Evolutionary conservation across 148 eudicot genomes (phyloP).

Genomic region (Persicaria tinctoria): DNA sequence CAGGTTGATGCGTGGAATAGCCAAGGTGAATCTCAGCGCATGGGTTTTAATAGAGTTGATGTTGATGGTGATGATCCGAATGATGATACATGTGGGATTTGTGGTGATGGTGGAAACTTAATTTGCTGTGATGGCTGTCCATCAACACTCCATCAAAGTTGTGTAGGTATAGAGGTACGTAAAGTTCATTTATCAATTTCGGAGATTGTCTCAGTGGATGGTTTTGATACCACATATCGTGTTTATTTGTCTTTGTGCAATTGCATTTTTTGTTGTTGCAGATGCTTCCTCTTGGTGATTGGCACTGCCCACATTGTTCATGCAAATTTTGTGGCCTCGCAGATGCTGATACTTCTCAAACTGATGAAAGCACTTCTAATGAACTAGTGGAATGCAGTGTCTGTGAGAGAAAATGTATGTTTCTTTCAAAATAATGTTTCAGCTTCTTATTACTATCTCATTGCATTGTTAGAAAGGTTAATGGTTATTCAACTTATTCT

Average conservation of each 20-base stretch:
- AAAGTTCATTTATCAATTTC: neutral
- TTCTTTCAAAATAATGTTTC: neutral
- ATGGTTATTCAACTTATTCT: slow-evolving; percentile 2
- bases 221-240: neutral
- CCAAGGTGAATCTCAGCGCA: slow-evolving; percentile 52
- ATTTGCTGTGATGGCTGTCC: slow-evolving; percentile 99
- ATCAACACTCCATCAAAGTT: slow-evolving; percentile 89
- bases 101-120: slow-evolving; percentile 98
- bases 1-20: slow-evolving; percentile 85
- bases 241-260: neutral
- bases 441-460: neutral
- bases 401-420: slow-evolving; percentile 82
- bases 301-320: slow-evolving; percentile 94
- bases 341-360: slow-evolving; percentile 26
- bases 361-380: slow-evolving; percentile 23
- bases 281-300: slow-evolving; percentile 94
- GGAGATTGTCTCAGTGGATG: neutral
- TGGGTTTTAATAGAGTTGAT: slow-evolving; percentile 52
- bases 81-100: slow-evolving; percentile 92
- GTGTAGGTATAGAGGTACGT: slow-evolving; percentile 72
- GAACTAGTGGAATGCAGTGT: slow-evolving; percentile 45
- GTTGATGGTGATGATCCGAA: slow-evolving; percentile 86
- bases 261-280: slow-evolving; percentile 22
- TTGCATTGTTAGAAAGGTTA: no score
- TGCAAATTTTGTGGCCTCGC: slow-evolving; percentile 76